phyloP scores from a whole-genome alignment of 306 rosid genomes.

The Senna tora region DNA sequence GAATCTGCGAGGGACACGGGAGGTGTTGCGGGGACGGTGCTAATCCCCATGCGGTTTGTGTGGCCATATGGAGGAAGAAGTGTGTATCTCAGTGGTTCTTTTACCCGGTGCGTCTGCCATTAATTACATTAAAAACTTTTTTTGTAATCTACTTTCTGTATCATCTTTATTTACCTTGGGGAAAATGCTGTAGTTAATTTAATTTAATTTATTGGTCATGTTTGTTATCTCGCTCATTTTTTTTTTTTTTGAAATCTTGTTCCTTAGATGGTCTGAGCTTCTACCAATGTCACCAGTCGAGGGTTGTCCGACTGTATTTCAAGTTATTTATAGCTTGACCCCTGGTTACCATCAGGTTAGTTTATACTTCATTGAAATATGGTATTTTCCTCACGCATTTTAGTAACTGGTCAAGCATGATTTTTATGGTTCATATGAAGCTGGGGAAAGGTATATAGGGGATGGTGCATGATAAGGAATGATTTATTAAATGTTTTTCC shows the following conservation, averaged over 20 bases:
- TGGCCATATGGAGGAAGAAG: constrained; percentile 94
- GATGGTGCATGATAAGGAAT: not conserved
- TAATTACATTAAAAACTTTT: constrained; percentile 4
- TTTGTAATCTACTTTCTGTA: not conserved
- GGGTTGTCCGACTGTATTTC: constrained; percentile 91
- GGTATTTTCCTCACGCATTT: constrained; percentile 1
- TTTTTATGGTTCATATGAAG: not conserved
- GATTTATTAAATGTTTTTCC: not conserved
- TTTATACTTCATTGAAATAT: constrained; percentile 27
- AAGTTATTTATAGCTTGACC: constrained; percentile 73
- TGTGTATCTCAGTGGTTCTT: constrained; percentile 85
- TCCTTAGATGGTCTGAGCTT: constrained; percentile 84
- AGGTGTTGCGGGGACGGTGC: constrained; percentile 59
- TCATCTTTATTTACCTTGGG: not conserved
- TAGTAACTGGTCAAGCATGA: not conserved
- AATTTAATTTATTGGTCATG: constrained; percentile 1
- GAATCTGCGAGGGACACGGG: constrained; percentile 59
- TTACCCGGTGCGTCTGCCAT: constrained; percentile 62
- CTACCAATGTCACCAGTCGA: constrained; percentile 87
- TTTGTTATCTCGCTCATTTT: not conserved
- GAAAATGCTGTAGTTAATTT: constrained; percentile 27
- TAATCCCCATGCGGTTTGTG: constrained; percentile 87
- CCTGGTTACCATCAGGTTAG: constrained; percentile 94
- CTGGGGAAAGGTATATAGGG: not conserved
- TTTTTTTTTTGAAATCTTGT: constrained; percentile 5